Base-by-base conservation (phyloP, 768 basidiomycete genomes). In the Hydnomerulius pinastri region DNA sequence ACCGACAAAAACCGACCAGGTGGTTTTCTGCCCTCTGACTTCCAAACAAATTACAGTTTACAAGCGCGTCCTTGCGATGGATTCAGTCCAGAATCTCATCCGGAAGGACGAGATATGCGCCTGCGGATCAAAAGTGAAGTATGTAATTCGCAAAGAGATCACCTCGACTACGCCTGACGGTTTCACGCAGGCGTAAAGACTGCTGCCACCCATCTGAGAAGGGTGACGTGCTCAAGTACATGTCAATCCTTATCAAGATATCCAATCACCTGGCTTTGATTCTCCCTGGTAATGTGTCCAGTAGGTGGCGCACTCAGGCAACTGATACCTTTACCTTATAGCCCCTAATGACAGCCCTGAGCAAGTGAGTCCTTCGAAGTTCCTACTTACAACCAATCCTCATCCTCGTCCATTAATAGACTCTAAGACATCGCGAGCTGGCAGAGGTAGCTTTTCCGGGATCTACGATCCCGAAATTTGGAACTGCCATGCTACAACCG, bases 11-110 rank as follows among this genome's bases (percentile, higher is more conserved):
- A 79, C 79, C 0, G 96, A 99, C 57, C 76, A 92, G 61, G 89
- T 98, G 12, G 92, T 97, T 5, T 96, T 98, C 61, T 99, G 96
- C 61, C 95, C 93, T 13, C 71, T 98, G 42, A 89, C 89, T 0
- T 50, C 71, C 0, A 75, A 71, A 29, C 95, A 97, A 68, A 79
- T 83, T 24, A 62, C 67, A 13, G 89, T 85, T 1, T 96, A 97
- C 67, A 87, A 82, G 56, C 76, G 78, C 5, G 75, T 95, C 28
- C 71, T 95, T 20, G 68, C 67, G n/a, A 81, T 79, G 58, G 73
- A 76, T 6, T 75, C 81, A 5, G 80, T 97, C 8, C 83, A 89
- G 60, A 83, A 86, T 53, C 71, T 97, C 43, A 69, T 93, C 18
- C 73, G 73, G 15, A 84, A 87, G 60, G 85, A 92, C 48, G 82